phyloP scores from a whole-genome alignment of 805 yeast genomes.

The Ogataea allantospora region DNA sequence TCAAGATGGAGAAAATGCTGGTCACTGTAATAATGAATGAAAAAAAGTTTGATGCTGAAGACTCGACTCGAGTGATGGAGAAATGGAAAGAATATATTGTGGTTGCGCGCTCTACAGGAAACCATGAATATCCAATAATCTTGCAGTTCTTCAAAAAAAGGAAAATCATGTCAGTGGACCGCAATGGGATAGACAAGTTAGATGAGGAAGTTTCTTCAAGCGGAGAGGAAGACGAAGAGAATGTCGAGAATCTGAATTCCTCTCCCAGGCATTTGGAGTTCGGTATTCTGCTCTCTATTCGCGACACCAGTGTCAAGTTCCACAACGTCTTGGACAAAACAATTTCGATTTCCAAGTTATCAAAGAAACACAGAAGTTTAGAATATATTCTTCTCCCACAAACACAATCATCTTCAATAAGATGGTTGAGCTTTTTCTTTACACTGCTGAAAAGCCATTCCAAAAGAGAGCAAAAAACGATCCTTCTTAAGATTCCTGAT shows the following conservation, averaged over 20 bases:
- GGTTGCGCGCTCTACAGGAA: conserved; percentile 64
- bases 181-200: conserved; percentile 8
- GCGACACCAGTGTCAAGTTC: conserved; percentile 42
- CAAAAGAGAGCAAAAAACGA: conserved; percentile 13
- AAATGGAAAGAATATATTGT: conserved; percentile 80
- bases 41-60: conserved; percentile 30
- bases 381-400: conserved; percentile 55
- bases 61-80: conserved; percentile 57
- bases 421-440: conserved; percentile 63
- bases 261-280: conserved; percentile 17
- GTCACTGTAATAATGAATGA: conserved; percentile 48
- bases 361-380: conserved; percentile 10
- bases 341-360: conserved; percentile 45
- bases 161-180: conserved; percentile 31
- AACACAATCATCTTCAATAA: conserved; percentile 50
- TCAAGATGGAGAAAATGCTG: conserved; percentile 66
- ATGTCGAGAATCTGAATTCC: background rate
- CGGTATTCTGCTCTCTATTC: conserved; percentile 21
- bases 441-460: conserved; percentile 39
- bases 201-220: conserved; percentile 11
- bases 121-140: conserved; percentile 48
- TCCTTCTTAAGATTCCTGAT: conserved; percentile 43
- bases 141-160: conserved; percentile 61
- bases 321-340: conserved; percentile 73
- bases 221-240: conserved; percentile 10